phyloP scores from a whole-genome alignment of 768 basidiomycete species.

The Lyophyllum shimeji region DNA sequence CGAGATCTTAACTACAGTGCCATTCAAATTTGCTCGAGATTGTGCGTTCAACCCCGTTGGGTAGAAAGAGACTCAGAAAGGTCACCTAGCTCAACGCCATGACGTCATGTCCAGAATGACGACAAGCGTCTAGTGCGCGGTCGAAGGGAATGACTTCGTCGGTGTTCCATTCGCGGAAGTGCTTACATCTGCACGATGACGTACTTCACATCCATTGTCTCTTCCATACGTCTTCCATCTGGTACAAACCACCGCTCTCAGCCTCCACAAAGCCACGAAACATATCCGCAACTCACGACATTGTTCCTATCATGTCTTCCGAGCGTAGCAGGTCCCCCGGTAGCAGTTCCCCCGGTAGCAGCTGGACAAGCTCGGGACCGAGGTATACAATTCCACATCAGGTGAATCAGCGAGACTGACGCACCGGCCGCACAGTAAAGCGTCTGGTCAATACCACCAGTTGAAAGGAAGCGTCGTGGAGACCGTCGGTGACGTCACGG shows the following conservation, averaged over 20 bases:
- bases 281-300: background rate
- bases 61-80: too few relatives aligned
- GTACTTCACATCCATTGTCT: background rate
- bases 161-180: background rate
- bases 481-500: constrained; percentile 43
- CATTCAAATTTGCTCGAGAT: too few relatives aligned
- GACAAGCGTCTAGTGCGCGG: too few relatives aligned
- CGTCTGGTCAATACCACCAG: constrained; percentile 43
- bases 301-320: background rate
- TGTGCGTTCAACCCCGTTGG: too few relatives aligned
- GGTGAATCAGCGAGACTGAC: background rate
- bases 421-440: constrained; percentile 28
- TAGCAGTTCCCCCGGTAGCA: too few relatives aligned
- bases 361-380: too few relatives aligned
- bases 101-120: background rate
- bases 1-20: too few relatives aligned
- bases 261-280: too few relatives aligned
- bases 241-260: background rate
- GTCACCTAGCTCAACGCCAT: too few relatives aligned
- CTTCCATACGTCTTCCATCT: background rate
- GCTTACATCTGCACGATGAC: background rate
- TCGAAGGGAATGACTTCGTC: background rate
- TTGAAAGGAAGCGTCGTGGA: constrained; percentile 38
- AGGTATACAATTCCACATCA: background rate
- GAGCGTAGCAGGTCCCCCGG: background rate